Conservation (phyloP, 2,329 filamentous ascomycete genomes). For the Akanthomyces dipterigenus region DNA sequence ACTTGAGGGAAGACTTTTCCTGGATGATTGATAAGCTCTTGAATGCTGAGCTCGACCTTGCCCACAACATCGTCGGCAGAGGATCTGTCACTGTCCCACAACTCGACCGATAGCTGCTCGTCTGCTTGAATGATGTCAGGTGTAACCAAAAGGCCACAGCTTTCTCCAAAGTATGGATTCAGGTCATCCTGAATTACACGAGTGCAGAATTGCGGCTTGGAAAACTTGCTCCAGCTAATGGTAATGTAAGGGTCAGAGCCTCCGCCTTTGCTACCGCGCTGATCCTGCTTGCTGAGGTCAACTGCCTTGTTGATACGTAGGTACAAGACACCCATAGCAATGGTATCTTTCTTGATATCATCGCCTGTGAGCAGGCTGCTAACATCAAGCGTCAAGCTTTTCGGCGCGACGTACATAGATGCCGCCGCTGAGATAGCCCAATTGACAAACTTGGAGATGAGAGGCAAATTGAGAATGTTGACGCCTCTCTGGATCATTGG, state of each 20-base stretch:
- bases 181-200: conserved; percentile 91
- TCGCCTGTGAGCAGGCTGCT: conserved; percentile 87
- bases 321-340: conserved; percentile 84
- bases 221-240: conserved; percentile 89
- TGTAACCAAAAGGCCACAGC: conserved; percentile 76
- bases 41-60: conserved; percentile 87
- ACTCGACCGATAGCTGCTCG: conserved; percentile 85
- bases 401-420: conserved; percentile 88
- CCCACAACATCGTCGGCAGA: conserved; percentile 93
- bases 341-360: conserved; percentile 81
- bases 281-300: conserved; percentile 86
- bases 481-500: conserved; percentile 89
- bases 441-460: conserved; percentile 96
- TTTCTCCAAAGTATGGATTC: conserved; percentile 90
- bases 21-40: conserved; percentile 87
- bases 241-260: conserved; percentile 96
- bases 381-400: conserved; percentile 87
- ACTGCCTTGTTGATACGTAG: conserved; percentile 83
- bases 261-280: conserved; percentile 71
- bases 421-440: conserved; percentile 84
- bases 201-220: conserved; percentile 96
- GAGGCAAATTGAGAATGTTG: conserved; percentile 82
- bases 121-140: conserved; percentile 87
- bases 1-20: conserved; percentile 88
- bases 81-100: conserved; percentile 92